phyloP scores from a whole-genome alignment of 2,329 filamentous ascomycete genomes.

The Ceratocystis harringtonii region DNA sequence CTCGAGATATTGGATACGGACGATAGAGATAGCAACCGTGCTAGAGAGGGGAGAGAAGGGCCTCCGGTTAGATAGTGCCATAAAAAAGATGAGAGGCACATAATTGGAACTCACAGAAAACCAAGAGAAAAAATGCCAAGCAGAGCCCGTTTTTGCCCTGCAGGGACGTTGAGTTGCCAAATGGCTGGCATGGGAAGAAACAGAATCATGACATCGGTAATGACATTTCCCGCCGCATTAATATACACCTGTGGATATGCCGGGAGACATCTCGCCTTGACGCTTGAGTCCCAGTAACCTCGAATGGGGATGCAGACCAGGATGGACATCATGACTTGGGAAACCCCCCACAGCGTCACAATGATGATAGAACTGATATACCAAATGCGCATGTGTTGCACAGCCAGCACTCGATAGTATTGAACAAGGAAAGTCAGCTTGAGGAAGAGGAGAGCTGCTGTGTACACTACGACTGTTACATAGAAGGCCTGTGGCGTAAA shows the following conservation, averaged over 20 bases:
- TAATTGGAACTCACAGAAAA: constrained; percentile 20
- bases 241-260: constrained; percentile 20
- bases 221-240: constrained; percentile 22
- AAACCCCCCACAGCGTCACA: constrained; percentile 22
- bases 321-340: constrained; percentile 21
- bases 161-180: constrained; percentile 19
- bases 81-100: too few species aligned
- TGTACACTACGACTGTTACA: constrained; percentile 24
- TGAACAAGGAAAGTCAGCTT: constrained; percentile 27
- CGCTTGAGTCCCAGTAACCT: constrained; percentile 22
- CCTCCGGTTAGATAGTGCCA: not conserved
- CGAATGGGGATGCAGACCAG: constrained; percentile 22
- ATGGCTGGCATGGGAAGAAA: constrained; percentile 22
- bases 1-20: constrained; percentile 20
- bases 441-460: constrained; percentile 21
- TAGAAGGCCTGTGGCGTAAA: constrained; percentile 22
- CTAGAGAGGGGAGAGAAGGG: not conserved
- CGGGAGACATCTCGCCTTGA: constrained; percentile 19
- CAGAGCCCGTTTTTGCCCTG: constrained; percentile 20
- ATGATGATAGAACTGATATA: constrained; percentile 22
- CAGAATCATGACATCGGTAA: constrained; percentile 22
- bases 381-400: constrained; percentile 21
- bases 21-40: constrained; percentile 20
- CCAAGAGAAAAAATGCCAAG: constrained; percentile 22
- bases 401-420: constrained; percentile 25